Evolutionary conservation across 2,329 filamentous ascomycete genomes (phyloP), one percentile per base, ranked within the genome.

Genomic region (Microcyclospora pomicola): DNA sequence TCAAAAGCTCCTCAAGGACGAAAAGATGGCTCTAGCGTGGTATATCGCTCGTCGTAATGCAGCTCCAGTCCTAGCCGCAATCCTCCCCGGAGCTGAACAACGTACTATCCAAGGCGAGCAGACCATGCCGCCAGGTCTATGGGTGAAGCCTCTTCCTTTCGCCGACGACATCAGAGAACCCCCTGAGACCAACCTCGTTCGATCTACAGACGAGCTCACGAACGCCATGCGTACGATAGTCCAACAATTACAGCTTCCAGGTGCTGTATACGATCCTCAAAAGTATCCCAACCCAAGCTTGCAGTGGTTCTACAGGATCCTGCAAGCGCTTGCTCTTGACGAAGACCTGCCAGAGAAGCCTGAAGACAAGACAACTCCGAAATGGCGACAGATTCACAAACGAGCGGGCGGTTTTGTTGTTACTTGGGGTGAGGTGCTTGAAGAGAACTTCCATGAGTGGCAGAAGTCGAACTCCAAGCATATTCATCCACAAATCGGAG

Each of bases 251-350:
- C 85, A 94, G 55, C 73, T 98, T 6, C 91, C 91, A 0, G 87
- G 83, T 52, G 86, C 73, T 5, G 68, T 73, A 27, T 98, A 92
- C 54, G 81, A 93, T 48, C 87, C 88, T 1, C 66, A 68, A 1
- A 91, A 81, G 53, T 96, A 95, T 52, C 84, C 91, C 0, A 98
- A 98, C 36, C 49, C 50, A 54, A 73, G 82, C 7, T 68, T 98
- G 15, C 91, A 98, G 62, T 98, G 88, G 87, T 91, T 96, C 63
- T 98, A 96, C 66, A 80, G 77, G 44, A 93, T 98, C 33, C 66
- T 98, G 1, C 91, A 98, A 61, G 81, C 83, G 6, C 71, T 95
- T 40, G 91, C 91, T 0, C 68, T 98, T 1, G 87, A 94, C 28
- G 91, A 98, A 56, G 87, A 95, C 48, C 64, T 93, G 1, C 87